Conservation (phyloP, 1,284 basidiomycete species). For the Malassezia obtusa region DNA sequence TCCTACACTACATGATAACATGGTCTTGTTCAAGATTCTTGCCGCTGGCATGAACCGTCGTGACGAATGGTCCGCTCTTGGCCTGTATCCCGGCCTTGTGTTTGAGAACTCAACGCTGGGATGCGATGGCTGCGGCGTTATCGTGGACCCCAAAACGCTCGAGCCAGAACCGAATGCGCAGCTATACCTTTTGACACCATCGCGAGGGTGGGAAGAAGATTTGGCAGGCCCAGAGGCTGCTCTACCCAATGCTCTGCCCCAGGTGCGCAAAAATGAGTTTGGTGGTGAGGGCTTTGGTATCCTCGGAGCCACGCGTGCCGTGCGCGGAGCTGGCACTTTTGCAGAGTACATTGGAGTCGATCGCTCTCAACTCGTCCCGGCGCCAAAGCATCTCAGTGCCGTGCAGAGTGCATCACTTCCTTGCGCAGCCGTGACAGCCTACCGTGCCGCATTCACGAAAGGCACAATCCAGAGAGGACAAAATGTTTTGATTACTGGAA, state of each 20-base stretch:
- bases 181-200: constrained; percentile 64
- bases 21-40: constrained; percentile 34
- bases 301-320: constrained; percentile 30
- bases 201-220: constrained; percentile 63
- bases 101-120: constrained; percentile 58
- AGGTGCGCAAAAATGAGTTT: constrained; percentile 21
- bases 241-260: constrained; percentile 21
- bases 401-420: constrained; percentile 67
- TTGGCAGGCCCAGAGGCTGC: constrained; percentile 52
- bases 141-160: constrained; percentile 15
- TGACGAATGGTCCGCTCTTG: constrained; percentile 66
- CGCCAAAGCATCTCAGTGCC: constrained; percentile 63
- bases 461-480: constrained; percentile 59
- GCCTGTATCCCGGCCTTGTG: constrained; percentile 60
- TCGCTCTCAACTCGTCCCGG: constrained; percentile 59
- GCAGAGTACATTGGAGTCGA: constrained; percentile 66
- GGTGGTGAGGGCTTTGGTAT: constrained; percentile 38
- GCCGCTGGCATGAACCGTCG: constrained; percentile 69
- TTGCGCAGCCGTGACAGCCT: constrained; percentile 67
- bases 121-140: constrained; percentile 57
- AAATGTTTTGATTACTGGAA: constrained; percentile 60
- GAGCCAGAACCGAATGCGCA: not conserved
- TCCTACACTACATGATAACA: constrained; percentile 19
- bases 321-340: constrained; percentile 57
- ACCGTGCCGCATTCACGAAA: constrained; percentile 68